Percentiles rank a stretch among this genome's conserved stretches.
These are phyloP conservation scores for Graphiopsis chlorocephala DNA, from an alignment of 2,329 filamentous ascomycete genomes.

Conservation along the genomic window DNA sequence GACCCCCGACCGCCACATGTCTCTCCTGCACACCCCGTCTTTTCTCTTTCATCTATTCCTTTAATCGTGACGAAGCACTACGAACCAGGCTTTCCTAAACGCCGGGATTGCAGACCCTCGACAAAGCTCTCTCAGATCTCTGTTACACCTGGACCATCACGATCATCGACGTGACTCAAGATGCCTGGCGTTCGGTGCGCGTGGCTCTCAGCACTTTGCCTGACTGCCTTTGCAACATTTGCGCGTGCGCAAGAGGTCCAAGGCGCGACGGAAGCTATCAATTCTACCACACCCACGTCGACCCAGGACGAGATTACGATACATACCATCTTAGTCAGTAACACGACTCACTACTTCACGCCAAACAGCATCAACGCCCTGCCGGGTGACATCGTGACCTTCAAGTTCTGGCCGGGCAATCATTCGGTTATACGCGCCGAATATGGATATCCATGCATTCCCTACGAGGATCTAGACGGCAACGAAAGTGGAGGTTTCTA, in stretches of 20 bases:
- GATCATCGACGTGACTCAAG: background rate
- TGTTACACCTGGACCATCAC: background rate
- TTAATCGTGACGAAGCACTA: background rate
- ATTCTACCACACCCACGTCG: conserved; percentile 12
- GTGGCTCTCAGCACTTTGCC: background rate
- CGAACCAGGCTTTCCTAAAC: background rate
- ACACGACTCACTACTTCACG: conserved; percentile 35
- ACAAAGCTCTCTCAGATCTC: background rate
- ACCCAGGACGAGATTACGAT: conserved; percentile 23
- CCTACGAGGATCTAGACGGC: conserved; percentile 28
- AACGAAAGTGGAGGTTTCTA: conserved; percentile 24
- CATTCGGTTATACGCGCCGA: conserved; percentile 44
- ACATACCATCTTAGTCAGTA: conserved; percentile 39
- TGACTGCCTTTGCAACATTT: background rate
- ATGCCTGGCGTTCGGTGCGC: background rate
- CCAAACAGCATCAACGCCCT: conserved; percentile 39
- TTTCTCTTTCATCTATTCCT: background rate
- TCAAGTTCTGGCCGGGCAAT: conserved; percentile 42
- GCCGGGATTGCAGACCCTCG: background rate
- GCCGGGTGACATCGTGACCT: conserved; percentile 42
- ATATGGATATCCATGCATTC: conserved; percentile 42
- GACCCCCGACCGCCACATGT: conserved; percentile 5
- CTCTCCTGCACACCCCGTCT: conserved; percentile 4
- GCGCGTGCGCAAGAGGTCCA: conserved; percentile 3
- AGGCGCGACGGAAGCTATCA: conserved; percentile 17